Evolutionary conservation across 2,329 filamentous ascomycete genomes (phyloP).

Genomic region (Calonectria ilicicola): DNA sequence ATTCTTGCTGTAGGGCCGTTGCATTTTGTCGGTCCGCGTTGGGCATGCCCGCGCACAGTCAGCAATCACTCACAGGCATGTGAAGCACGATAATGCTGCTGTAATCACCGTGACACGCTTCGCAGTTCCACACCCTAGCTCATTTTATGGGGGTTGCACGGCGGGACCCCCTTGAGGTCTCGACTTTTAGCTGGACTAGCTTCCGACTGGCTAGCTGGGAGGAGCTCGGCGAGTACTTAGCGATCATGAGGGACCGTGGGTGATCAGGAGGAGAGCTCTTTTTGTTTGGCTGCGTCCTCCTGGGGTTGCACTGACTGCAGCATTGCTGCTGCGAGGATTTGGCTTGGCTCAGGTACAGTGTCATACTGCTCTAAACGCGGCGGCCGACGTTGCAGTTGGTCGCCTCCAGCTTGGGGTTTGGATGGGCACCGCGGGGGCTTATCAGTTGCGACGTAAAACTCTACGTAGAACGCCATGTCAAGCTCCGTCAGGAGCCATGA

Average conservation of each 20-base stretch:
- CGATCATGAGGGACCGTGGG: slow-evolving; percentile 13
- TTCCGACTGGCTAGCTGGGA: slow-evolving; percentile 23
- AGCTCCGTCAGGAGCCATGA: slow-evolving; percentile 16
- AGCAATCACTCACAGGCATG: slow-evolving; percentile 36
- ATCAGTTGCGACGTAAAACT: slow-evolving; percentile 20
- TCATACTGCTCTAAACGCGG: slow-evolving; percentile 28
- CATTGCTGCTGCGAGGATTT: slow-evolving; percentile 24
- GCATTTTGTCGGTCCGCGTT: slow-evolving; percentile 6
- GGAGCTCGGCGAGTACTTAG: slow-evolving; percentile 11
- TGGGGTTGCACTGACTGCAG: slow-evolving; percentile 31
- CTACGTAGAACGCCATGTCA: slow-evolving; percentile 9
- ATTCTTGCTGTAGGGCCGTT: background rate
- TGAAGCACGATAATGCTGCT: slow-evolving; percentile 29
- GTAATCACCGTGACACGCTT: slow-evolving; percentile 25
- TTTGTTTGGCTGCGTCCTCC: slow-evolving; percentile 24
- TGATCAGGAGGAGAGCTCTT: background rate
- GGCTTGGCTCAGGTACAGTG: slow-evolving; percentile 16
- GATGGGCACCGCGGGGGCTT: slow-evolving; percentile 12
- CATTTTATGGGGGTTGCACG: background rate
- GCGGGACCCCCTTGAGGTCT: slow-evolving; percentile 13
- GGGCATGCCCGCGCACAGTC: slow-evolving; percentile 22
- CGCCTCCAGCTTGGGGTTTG: slow-evolving; percentile 11
- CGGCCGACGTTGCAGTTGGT: slow-evolving; percentile 33
- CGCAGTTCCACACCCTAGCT: slow-evolving; percentile 13
- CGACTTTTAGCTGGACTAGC: slow-evolving; percentile 7